phyloP scores from a whole-genome alignment of 148 eudicot genomes.

The Chenopodium formosanum region DNA sequence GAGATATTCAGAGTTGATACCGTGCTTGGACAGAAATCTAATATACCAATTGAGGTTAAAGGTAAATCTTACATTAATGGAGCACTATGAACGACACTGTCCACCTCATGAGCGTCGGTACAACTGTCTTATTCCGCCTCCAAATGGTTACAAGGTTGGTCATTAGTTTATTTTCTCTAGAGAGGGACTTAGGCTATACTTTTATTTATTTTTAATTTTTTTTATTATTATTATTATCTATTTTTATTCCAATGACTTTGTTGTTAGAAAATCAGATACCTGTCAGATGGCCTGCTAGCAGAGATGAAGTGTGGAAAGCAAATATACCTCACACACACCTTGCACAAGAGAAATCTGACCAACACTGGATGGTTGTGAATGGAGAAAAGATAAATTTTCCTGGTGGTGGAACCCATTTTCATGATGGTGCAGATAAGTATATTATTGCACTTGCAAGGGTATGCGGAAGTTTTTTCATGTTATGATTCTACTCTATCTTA shows the following conservation, averaged over 20 bases:
- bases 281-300: conserved; percentile 49
- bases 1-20: conserved; percentile 42
- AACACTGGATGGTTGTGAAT: conserved; percentile 50
- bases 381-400: conserved; percentile 51
- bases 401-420: conserved; percentile 57
- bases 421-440: conserved; percentile 48
- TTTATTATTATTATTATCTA: too few relatives aligned
- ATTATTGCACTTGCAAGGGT: conserved; percentile 25
- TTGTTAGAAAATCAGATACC: conserved; percentile 33
- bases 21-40: conserved; percentile 45
- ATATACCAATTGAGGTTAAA: conserved; percentile 47
- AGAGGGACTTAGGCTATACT: neutral
- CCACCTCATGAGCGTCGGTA: conserved; percentile 47
- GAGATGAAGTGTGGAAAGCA: conserved; percentile 56
- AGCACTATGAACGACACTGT: conserved; percentile 53
- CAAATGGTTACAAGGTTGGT: conserved; percentile 44
- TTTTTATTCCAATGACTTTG: conserved; percentile 1
- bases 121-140: conserved; percentile 54
- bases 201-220: neutral
- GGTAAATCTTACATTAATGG: conserved; percentile 45
- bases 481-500: neutral
- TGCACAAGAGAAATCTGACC: conserved; percentile 53
- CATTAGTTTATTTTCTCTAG: neutral
- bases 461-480: neutral
- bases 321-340: conserved; percentile 56